These are phyloP conservation scores for Diaporthe australafricana DNA, from an alignment of 2,329 filamentous ascomycete species.

Conservation along the genomic window DNA sequence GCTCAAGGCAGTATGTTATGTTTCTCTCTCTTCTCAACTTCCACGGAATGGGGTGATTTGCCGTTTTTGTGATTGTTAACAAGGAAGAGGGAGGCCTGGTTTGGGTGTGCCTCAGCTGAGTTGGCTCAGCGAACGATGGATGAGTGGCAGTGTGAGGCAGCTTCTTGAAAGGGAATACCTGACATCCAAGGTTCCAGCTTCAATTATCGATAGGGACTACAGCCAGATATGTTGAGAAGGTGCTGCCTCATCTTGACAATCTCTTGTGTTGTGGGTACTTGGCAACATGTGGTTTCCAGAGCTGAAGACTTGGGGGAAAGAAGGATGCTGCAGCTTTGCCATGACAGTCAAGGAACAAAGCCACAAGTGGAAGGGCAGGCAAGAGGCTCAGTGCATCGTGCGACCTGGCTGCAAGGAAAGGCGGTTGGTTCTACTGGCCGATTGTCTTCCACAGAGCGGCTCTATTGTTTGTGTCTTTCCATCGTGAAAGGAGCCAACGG, in stretches of 20 bases:
- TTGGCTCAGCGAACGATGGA: not conserved
- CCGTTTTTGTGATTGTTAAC: not conserved
- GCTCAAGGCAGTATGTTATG: not conserved
- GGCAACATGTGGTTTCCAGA: not conserved
- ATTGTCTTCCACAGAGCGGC: not conserved
- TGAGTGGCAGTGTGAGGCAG: not conserved
- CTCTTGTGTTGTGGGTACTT: not conserved
- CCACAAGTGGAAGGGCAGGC: not conserved
- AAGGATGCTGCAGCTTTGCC: not conserved
- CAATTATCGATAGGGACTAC: constrained; percentile 9
- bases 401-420: not conserved
- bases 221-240: not conserved
- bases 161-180: not conserved
- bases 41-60: not conserved
- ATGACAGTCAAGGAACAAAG: not conserved
- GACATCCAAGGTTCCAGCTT: not conserved
- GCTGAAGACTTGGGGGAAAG: not conserved
- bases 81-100: not conserved
- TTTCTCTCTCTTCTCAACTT: not conserved
- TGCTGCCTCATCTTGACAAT: constrained; percentile 16
- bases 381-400: not conserved
- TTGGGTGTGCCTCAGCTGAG: not conserved
- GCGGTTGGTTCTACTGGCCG: not conserved
- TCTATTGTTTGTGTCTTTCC: not conserved
- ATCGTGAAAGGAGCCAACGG: not conserved